Evolutionary conservation across 2,329 filamentous ascomycete genomes (phyloP), one percentile per base, ranked within the genome.

Genomic region (Pyricularia sp.): DNA sequence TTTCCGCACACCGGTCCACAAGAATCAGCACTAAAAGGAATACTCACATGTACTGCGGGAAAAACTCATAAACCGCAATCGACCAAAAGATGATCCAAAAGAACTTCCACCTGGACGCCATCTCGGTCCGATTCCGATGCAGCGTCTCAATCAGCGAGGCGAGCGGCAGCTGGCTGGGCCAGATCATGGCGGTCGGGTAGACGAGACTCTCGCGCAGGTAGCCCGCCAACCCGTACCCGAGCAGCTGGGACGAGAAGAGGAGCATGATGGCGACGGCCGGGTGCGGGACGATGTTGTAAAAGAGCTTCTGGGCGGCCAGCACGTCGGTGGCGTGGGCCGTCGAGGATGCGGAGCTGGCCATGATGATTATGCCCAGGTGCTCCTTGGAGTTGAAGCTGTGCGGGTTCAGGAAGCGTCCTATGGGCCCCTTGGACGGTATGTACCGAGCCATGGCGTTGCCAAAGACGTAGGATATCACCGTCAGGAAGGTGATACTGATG

Each of bases 171-270:
- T 70, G 67, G 68, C 74, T 73, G 0, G 80, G 81, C 77, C 79
- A 83, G 7, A 83, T 28, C 76, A 85, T 83, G 69, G 81, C 81
- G 25, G 81, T 83, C 0, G 83, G 82, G 70, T 81, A 81, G 0
- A 85, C 77, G 17, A 84, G 73, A 10, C 81, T 77, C 42, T 78
- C 76, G 10, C 83, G 78, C 71, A 85, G 74, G 36, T 84, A 70
- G 20, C 83, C 83, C 3, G 81, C 80, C 67, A 85, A 74, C 26
- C 82, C 83, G 61, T 82, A 85, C 0, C 83, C 83, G 20, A 84
- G 76, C 5, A 82, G 75, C 64, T 84, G 83, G 0, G 82, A 83
- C 0, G 83, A 83, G 7, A 85, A 72, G 0, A 79, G 76, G 36
- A 83, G 73, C 70, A 85, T 79, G 68, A 85, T 78, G 6, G 78